phyloP scores from a whole-genome alignment of 345 rosid species.

The Firmiana major region DNA sequence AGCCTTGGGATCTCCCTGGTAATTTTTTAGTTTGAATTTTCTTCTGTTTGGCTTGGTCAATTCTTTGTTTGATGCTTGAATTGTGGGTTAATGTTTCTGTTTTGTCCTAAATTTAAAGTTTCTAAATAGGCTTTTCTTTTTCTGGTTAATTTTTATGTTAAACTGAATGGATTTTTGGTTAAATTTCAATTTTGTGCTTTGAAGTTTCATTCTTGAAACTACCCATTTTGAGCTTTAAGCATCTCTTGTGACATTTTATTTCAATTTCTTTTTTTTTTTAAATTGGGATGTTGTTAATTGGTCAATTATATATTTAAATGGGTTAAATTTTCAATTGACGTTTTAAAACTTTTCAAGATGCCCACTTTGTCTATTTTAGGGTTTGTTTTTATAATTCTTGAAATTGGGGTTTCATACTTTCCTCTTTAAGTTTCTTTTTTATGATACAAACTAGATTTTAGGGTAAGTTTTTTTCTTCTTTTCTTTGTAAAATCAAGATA shows the following conservation, averaged over 20 bases:
- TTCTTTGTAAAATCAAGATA: background rate
- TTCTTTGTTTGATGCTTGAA: too few species aligned
- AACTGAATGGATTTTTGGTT: background rate
- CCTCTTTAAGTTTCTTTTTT: background rate
- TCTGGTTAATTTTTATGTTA: background rate
- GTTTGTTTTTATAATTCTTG: background rate
- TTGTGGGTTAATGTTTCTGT: too few species aligned
- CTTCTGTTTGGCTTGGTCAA: too few species aligned
- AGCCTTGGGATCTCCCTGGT: conserved; percentile 99
- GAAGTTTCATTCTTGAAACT: background rate
- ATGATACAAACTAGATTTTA: background rate
- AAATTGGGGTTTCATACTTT: background rate
- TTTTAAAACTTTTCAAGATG: background rate
- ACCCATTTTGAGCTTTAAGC: background rate
- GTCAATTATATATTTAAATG: background rate
- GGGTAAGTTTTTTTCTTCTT: background rate
- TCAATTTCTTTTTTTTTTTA: background rate
- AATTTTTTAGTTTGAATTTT: background rate
- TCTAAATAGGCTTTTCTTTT: too few species aligned
- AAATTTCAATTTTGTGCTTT: background rate
- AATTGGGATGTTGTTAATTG: background rate
- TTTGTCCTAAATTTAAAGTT: too few species aligned
- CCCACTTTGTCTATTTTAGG: background rate
- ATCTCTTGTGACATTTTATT: background rate
- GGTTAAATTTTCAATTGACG: background rate